A percentile compares a stretch with the other conserved stretches of the same genome.
These are phyloP conservation scores for Protomyces arabidopsidicola DNA, from an alignment of 1,139 yeast genomes.

Conservation along the genomic window DNA sequence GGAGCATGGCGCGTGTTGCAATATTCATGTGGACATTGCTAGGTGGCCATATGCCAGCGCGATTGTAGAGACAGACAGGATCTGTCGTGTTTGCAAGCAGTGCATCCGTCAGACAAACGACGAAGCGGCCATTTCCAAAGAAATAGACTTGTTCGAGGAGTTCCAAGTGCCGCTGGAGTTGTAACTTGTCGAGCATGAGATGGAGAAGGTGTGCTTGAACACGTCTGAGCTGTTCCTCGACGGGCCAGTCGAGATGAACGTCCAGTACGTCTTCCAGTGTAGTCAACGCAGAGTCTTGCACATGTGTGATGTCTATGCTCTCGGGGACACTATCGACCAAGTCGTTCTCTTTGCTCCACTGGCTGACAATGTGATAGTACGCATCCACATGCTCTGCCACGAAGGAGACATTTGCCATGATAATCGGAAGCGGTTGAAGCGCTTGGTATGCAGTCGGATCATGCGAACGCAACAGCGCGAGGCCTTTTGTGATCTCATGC, in stretches of 20 bases:
- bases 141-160: conserved; percentile 11
- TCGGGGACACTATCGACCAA: background rate
- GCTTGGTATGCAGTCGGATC: background rate
- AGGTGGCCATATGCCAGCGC: conserved; percentile 16
- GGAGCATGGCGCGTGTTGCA: conserved; percentile 12
- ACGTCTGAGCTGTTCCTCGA: conserved; percentile 3
- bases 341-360: background rate
- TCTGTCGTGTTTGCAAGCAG: background rate
- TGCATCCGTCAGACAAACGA: conserved; percentile 1
- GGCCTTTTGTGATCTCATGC: background rate
- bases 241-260: conserved; percentile 4
- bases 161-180: conserved; percentile 11
- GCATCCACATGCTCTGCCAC: background rate
- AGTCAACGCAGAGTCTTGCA: background rate
- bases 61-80: background rate
- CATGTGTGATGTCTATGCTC: background rate
- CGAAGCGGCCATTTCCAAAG: conserved; percentile 5
- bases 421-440: background rate
- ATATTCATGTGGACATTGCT: conserved; percentile 5
- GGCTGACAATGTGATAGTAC: background rate
- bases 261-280: conserved; percentile 1
- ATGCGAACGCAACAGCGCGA: background rate
- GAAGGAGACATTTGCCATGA: background rate
- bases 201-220: conserved; percentile 1
- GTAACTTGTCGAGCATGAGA: conserved; percentile 9